A percentile compares a stretch with the other conserved stretches of the same genome.
Evolutionary conservation across 2,329 filamentous ascomycete genomes (phyloP).

Genomic region (Triangularia verruculosa): DNA sequence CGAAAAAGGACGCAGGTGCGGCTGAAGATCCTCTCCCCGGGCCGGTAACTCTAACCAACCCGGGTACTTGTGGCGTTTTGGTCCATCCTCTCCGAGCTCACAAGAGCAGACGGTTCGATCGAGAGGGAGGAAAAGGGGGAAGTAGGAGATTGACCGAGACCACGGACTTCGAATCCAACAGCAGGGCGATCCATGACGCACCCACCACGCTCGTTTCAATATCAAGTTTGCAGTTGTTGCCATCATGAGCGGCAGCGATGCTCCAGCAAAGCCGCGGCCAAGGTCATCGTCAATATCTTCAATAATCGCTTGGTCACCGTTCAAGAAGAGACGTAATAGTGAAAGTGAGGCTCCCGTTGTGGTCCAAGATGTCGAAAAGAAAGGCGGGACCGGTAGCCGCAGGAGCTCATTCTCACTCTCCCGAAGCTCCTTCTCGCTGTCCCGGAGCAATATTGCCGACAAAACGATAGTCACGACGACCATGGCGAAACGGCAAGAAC

Average conservation of each 20-base stretch:
- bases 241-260: neutral
- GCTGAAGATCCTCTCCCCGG: neutral
- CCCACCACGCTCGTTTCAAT: neutral
- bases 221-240: neutral
- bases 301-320: slow-evolving; percentile 18
- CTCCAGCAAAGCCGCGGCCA: neutral
- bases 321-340: slow-evolving; percentile 20
- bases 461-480: neutral
- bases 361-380: slow-evolving; percentile 10
- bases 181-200: neutral
- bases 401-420: slow-evolving; percentile 3
- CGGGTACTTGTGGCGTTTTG: slow-evolving; percentile 2
- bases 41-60: neutral
- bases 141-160: neutral
- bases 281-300: slow-evolving; percentile 2
- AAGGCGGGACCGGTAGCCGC: slow-evolving; percentile 19
- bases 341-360: slow-evolving; percentile 16
- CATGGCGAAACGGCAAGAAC: neutral
- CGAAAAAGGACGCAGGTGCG: neutral
- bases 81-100: neutral
- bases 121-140: neutral
- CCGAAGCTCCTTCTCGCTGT: neutral
- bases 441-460: neutral
- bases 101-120: neutral
- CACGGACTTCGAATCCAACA: neutral